Base-by-base conservation (phyloP, 2,329 filamentous ascomycete genomes). In the Phaeophleospora eucalypticola region DNA sequence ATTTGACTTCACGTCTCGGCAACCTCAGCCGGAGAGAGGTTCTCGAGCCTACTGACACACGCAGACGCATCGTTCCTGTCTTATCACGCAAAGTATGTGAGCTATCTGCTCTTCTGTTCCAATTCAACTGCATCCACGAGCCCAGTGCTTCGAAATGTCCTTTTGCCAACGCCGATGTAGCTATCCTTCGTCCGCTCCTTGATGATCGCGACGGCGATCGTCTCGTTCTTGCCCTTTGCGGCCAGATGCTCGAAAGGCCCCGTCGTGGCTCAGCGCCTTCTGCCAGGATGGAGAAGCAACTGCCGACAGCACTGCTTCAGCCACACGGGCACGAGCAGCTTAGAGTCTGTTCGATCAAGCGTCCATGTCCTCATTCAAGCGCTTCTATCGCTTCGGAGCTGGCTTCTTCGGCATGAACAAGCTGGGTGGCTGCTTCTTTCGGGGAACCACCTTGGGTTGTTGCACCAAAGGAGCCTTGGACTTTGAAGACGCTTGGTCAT, bases 361-460 rank as follows among this genome's bases (percentile, higher is more conserved):
- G n/a, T n/a, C n/a, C n/a, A n/a, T n/a, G 24, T 29, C 24, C 24
- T 29, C 7, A 12, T 12, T 29, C 24, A 6, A 29, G 24, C 24
- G 24, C 24, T 29, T 29, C 24, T 29, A 29, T 12, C 24, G 24
- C 24, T 29, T 29, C 24, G 24, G 7, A 29, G 24, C 24, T 7
- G 24, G 24, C 29, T 47, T 51, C 41, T 54, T 54, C 3, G 43
- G 45, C 41, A 54, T 46, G 35, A 54, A 54, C 21, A 45, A 36
- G 36, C 47, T 51, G 14, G 40, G 16, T 20, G 41, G 36, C 21
- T 17, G 36, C 16, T 37, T 37, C 16, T 16, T 8, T 19, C 19
- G 16, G 36, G 18, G 15, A 8, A 39, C 21, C 17, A 33, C 32
- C 35, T 42, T 45, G 20, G 15, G 18, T 33, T 40, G 45, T 35